phyloP scores from a whole-genome alignment of 2,329 filamentous ascomycete species.

The Aspergillus uvarum region DNA sequence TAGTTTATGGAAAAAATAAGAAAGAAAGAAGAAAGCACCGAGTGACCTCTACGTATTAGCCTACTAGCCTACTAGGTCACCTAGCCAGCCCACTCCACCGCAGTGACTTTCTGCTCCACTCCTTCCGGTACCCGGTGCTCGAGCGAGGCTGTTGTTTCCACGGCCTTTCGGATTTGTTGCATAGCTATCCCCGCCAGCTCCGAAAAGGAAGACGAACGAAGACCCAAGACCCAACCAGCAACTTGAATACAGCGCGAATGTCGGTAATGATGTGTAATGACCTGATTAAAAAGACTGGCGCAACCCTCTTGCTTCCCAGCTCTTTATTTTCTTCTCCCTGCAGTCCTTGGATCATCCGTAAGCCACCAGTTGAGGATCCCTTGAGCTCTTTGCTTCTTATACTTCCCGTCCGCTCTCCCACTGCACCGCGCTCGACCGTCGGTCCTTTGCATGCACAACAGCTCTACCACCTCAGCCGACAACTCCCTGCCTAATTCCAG shows the following conservation, averaged over 20 bases:
- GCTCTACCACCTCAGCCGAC: conserved; percentile 12
- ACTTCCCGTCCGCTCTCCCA: background rate
- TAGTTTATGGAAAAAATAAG: background rate
- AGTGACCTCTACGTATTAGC: background rate
- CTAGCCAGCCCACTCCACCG: background rate
- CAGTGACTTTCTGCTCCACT: background rate
- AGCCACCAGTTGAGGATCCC: conserved; percentile 2
- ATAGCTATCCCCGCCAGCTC: conserved; percentile 31
- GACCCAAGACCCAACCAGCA: background rate
- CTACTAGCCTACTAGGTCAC: background rate
- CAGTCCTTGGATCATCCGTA: conserved; percentile 2
- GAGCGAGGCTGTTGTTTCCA: conserved; percentile 27
- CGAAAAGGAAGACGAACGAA: conserved; percentile 21
- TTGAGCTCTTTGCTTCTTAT: conserved; percentile 5
- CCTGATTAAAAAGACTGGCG: conserved; percentile 15
- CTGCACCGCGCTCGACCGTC: background rate
- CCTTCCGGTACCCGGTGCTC: conserved; percentile 22
- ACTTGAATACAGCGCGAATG: conserved; percentile 1
- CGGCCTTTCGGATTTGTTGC: conserved; percentile 25
- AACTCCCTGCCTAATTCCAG: background rate
- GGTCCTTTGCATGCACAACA: conserved; percentile 15
- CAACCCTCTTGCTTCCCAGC: conserved; percentile 9
- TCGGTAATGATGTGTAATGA: conserved; percentile 12
- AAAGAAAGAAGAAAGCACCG: background rate
- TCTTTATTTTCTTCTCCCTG: conserved; percentile 3